A percentile compares a stretch with the other conserved stretches of the same genome.
phyloP scores from a whole-genome alignment of 139 green algal species.

The Asterochloris erici region DNA sequence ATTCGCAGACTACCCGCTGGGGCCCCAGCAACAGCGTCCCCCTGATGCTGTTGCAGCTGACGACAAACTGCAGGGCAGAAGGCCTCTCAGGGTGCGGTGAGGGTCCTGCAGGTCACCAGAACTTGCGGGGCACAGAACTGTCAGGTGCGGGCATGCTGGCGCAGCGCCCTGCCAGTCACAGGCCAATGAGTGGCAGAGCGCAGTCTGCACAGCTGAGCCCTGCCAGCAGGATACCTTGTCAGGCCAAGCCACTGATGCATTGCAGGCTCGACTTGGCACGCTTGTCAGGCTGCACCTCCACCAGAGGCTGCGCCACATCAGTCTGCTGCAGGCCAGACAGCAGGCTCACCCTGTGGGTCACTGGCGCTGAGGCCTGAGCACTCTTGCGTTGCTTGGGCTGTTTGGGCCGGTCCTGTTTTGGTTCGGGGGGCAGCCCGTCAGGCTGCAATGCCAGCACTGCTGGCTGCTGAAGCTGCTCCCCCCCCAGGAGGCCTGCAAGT shows the following conservation, averaged over 20 bases:
- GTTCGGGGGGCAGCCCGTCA: no score
- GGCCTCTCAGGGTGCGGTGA: not conserved
- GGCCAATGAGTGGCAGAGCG: not conserved
- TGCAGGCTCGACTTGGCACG: no score
- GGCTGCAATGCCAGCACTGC: not conserved
- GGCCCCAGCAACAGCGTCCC: conserved; percentile 31
- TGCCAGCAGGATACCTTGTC: no score
- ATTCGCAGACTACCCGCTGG: conserved; percentile 41
- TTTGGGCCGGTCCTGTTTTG: no score
- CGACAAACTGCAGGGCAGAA: conserved; percentile 17
- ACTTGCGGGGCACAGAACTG: not conserved
- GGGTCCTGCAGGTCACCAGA: not conserved
- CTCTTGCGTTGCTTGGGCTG: no score
- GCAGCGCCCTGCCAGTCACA: not conserved
- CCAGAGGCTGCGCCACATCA: no score
- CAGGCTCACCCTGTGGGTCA: no score
- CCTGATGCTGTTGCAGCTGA: conserved; percentile 31
- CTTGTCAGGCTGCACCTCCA: no score
- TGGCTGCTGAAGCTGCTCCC: not conserved
- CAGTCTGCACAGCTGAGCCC: no score
- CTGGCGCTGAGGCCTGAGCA: no score
- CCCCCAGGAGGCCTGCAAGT: not conserved
- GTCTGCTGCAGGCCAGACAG: no score
- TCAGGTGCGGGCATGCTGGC: not conserved
- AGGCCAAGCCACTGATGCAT: no score